phyloP scores from a whole-genome alignment of 805 yeast genomes.

The Cyberlindnera bimundalis region DNA sequence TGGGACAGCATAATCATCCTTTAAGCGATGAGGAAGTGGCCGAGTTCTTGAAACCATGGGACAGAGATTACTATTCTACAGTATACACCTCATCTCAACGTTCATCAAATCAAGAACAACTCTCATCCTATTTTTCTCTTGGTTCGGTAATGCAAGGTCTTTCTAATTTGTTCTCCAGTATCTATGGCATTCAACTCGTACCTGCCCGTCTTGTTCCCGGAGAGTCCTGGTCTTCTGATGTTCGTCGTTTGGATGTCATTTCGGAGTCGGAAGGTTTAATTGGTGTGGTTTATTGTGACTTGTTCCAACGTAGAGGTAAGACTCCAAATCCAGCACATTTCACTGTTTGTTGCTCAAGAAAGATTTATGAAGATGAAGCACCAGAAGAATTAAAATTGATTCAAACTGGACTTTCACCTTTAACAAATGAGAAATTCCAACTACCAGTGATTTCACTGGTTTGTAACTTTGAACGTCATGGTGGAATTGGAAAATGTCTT shows the following conservation, averaged over 20 bases:
- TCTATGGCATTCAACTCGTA: conserved; percentile 74
- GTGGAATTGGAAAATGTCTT: conserved; percentile 48
- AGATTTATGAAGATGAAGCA: conserved; percentile 55
- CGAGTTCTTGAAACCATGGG: conserved; percentile 77
- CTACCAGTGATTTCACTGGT: conserved; percentile 86
- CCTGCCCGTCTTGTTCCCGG: conserved; percentile 63
- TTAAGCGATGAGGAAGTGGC: conserved; percentile 39
- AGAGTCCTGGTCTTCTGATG: conserved; percentile 88
- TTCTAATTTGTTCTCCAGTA: conserved; percentile 59
- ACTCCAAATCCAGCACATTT: conserved; percentile 91
- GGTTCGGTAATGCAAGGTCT: conserved; percentile 86
- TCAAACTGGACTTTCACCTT: conserved; percentile 33
- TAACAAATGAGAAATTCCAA: conserved; percentile 54
- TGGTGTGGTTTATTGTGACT: conserved; percentile 85
- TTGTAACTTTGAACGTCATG: conserved; percentile 64
- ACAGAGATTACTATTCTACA: conserved; percentile 65
- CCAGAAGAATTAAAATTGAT: conserved; percentile 34
- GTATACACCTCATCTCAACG: conserved; percentile 30
- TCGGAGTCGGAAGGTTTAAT: conserved; percentile 59
- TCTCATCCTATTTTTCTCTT: conserved; percentile 73
- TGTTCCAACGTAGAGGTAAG: conserved; percentile 74
- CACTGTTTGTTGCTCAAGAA: conserved; percentile 91
- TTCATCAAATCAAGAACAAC: conserved; percentile 40
- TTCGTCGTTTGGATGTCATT: conserved; percentile 73
- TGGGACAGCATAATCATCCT: conserved; percentile 18